Base-by-base conservation (phyloP, 192 early-diverging fungal genomes). In the Rhizophagus sp. region DNA sequence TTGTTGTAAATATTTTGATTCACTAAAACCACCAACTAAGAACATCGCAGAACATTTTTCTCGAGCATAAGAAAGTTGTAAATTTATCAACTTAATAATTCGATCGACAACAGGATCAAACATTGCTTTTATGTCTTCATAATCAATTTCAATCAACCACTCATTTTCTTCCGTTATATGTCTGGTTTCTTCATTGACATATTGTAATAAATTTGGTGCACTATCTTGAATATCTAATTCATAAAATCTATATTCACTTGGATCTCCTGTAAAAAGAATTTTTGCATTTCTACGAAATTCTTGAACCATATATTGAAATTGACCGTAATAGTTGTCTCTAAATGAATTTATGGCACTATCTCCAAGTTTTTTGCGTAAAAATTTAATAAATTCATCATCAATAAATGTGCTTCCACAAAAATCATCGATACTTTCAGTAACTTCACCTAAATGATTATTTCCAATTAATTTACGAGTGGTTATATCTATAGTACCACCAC, bases 401-500 rank as follows among this genome's bases (percentile, higher is more conserved):
- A 87, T 87, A 25, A 72, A 80, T 11, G 85, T 84, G 27, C 84
- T 81, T 66, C 88, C 88, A 36, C 76, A 70, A 19, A 87, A 39
- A 5, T 83, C 85, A 11, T 85, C 64, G n/a, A 72, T 49, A 27
- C 77, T 36, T 10, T 62, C 73, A 52, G 79, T 74, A 27, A 76
- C 72, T 52, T 83, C 81, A 25, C 39, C 15, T 9, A 83, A 78
- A 66, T 86, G 76, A 62, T 84, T 85, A 6, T 12, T 3, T 5
- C 9, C 12, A 13, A 73, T 1, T 17, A 73, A 73, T 15, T n/a
- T 52, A 1, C 1, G 10, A 10, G 81, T 83, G 62, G 84, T 86
- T 44, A 88, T 50, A 81, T 86, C 83, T 5, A 89, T 79, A 9
- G 83, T 87, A 64, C 80, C 88, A 69, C 85, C 85, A 11, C 82